A percentile compares a stretch with the other conserved stretches of the same genome.
Evolutionary conservation across 371 early-diverging fungal species (phyloP).

Genomic region (Batkoa obscura): DNA sequence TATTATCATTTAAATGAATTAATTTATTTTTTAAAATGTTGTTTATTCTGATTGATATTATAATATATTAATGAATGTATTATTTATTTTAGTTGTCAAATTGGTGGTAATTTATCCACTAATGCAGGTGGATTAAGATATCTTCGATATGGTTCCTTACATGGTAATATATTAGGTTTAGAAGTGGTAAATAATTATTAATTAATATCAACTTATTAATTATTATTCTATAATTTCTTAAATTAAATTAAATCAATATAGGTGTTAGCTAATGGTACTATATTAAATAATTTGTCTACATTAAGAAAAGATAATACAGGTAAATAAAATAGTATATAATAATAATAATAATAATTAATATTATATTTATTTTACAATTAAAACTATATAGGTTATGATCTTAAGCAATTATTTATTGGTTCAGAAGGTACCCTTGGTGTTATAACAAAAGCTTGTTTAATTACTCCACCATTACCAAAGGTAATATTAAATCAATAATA

Average conservation of each 20-base stretch:
- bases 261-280: slow-evolving; percentile 75
- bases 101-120: slow-evolving; percentile 91
- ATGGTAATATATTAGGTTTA: slow-evolving; percentile 72
- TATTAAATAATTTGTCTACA: slow-evolving; percentile 60
- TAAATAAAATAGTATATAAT: neutral
- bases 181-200: slow-evolving; percentile 32
- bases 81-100: slow-evolving; percentile 32
- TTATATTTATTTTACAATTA: neutral
- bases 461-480: slow-evolving; percentile 41
- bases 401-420: slow-evolving; percentile 91
- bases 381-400: slow-evolving; percentile 56
- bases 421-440: slow-evolving; percentile 89
- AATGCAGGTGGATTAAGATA: slow-evolving; percentile 89
- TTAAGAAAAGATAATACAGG: slow-evolving; percentile 69
- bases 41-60: no score
- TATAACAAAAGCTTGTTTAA: slow-evolving; percentile 71
- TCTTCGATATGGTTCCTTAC: slow-evolving; percentile 77
- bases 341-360: neutral
- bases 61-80: no score
- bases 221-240: neutral
- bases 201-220: neutral
- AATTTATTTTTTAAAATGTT: neutral
- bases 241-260: slow-evolving; percentile 14
- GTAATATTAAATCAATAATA: slow-evolving; percentile 6
- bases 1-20: no score